Evolutionary conservation across 2,329 filamentous ascomycete genomes (phyloP).

Genomic region (Talaromyces islandicus): DNA sequence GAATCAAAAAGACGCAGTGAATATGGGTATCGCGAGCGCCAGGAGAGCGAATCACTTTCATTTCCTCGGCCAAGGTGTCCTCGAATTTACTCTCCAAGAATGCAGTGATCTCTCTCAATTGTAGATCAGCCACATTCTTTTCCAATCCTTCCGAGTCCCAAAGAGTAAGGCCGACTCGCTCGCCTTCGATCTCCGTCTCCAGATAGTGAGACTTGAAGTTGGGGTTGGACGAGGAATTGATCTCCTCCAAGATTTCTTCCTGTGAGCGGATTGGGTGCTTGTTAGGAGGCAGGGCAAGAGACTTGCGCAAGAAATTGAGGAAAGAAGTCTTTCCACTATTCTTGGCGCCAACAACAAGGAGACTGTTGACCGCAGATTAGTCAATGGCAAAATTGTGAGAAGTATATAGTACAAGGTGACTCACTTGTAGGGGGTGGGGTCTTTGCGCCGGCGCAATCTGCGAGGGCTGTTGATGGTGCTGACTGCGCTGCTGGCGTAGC

Average conservation of each 20-base stretch:
- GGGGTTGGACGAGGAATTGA: slow-evolving; percentile 49
- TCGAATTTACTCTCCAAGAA: slow-evolving; percentile 98
- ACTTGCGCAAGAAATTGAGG: slow-evolving; percentile 86
- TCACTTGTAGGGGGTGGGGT: slow-evolving; percentile 98
- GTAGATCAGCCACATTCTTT: slow-evolving; percentile 89
- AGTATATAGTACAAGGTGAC: slow-evolving; percentile 35
- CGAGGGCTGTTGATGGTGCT: slow-evolving; percentile 91
- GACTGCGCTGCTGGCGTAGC: slow-evolving; percentile 86
- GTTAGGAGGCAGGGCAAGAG: slow-evolving; percentile 73
- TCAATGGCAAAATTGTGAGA: neutral
- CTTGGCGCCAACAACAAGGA: slow-evolving; percentile 82
- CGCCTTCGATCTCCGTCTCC: slow-evolving; percentile 88
- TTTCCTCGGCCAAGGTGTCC: slow-evolving; percentile 94
- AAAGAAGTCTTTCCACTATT: slow-evolving; percentile 94
- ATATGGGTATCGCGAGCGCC: slow-evolving; percentile 95
- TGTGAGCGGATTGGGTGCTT: slow-evolving; percentile 57
- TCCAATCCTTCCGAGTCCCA: slow-evolving; percentile 97
- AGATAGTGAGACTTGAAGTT: slow-evolving; percentile 84
- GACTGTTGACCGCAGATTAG: slow-evolving; percentile 48
- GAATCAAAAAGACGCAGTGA: slow-evolving; percentile 85
- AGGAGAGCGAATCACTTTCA: slow-evolving; percentile 90
- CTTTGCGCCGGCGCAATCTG: slow-evolving; percentile 86
- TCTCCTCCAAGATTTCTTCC: slow-evolving; percentile 52
- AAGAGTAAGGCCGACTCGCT: slow-evolving; percentile 84
- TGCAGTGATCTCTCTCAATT: slow-evolving; percentile 81